Percentiles rank a stretch among this genome's conserved stretches.
phyloP scores from a whole-genome alignment of 441 rosid species.

The Gossypium gossypioides region DNA sequence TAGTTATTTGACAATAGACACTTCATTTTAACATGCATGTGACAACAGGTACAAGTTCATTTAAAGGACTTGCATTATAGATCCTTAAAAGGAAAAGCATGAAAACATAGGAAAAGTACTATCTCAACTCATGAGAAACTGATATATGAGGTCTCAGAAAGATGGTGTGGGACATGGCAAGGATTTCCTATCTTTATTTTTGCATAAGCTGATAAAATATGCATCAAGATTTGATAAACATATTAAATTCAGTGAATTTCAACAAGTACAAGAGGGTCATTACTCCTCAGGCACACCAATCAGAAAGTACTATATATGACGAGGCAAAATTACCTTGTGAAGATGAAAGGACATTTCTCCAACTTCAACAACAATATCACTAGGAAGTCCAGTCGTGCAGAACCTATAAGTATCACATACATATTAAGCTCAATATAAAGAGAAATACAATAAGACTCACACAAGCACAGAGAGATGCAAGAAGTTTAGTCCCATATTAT shows the following conservation, averaged over 20 bases:
- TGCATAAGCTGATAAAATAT: background rate
- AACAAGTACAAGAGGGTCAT: background rate
- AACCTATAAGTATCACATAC: slow-evolving; percentile 41
- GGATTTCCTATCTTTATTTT: background rate
- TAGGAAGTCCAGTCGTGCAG: slow-evolving; percentile 91
- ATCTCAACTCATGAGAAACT: background rate
- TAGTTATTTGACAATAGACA: background rate
- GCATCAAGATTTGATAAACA: background rate
- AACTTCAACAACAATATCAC: slow-evolving; percentile 82
- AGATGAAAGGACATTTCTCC: slow-evolving; percentile 94
- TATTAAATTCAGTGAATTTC: background rate
- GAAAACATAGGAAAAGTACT: background rate
- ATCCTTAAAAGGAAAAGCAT: background rate
- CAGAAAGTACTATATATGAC: background rate
- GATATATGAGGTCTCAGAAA: background rate
- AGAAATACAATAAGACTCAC: background rate
- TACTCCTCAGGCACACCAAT: background rate
- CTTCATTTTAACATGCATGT: background rate
- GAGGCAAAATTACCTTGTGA: slow-evolving; percentile 64
- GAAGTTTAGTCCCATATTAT: background rate
- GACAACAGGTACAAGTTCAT: background rate
- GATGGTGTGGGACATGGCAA: background rate
- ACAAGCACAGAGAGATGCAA: background rate
- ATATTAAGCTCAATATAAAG: slow-evolving; percentile 8
- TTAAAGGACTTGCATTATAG: background rate